Conservation (phyloP, 768 basidiomycete genomes). For the Leucosporidium yakuticum region DNA sequence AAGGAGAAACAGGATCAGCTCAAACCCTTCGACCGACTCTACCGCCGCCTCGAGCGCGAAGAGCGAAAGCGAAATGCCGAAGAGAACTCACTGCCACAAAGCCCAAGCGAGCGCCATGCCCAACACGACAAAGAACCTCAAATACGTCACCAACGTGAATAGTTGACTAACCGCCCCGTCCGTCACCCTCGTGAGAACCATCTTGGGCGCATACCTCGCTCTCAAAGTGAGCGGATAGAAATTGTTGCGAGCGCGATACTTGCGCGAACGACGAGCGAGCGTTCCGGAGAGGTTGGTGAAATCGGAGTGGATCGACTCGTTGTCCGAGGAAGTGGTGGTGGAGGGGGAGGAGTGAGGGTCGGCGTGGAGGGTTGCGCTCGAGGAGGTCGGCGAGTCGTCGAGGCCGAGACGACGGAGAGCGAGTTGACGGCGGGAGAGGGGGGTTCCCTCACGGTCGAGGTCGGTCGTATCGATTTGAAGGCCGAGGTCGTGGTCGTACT, state of each 20-base stretch:
- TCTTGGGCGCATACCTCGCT: constrained; percentile 26
- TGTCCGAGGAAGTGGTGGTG: neutral
- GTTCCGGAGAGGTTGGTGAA: constrained; percentile 1
- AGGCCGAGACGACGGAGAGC: neutral
- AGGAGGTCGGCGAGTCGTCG: neutral
- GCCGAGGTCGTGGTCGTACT: neutral
- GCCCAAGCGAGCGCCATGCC: constrained; percentile 20
- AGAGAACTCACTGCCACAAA: constrained; percentile 25
- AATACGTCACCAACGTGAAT: constrained; percentile 16
- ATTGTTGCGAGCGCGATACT: constrained; percentile 7
- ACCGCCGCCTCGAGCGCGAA: too few species aligned
- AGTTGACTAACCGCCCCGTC: constrained; percentile 18
- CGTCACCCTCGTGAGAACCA: constrained; percentile 18
- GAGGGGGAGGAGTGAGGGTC: neutral
- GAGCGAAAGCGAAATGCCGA: neutral
- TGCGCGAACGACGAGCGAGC: neutral
- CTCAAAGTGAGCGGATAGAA: constrained; percentile 26
- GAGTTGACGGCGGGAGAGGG: neutral
- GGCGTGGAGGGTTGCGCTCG: neutral
- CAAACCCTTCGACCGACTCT: too few species aligned
- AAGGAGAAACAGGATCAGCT: neutral
- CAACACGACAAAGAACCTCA: constrained; percentile 23
- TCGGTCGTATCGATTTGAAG: too few species aligned
- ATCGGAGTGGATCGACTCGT: constrained; percentile 12
- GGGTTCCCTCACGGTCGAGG: neutral